phyloP scores from a whole-genome alignment of 805 yeast species.

The Phaffomyces thermotolerans region DNA sequence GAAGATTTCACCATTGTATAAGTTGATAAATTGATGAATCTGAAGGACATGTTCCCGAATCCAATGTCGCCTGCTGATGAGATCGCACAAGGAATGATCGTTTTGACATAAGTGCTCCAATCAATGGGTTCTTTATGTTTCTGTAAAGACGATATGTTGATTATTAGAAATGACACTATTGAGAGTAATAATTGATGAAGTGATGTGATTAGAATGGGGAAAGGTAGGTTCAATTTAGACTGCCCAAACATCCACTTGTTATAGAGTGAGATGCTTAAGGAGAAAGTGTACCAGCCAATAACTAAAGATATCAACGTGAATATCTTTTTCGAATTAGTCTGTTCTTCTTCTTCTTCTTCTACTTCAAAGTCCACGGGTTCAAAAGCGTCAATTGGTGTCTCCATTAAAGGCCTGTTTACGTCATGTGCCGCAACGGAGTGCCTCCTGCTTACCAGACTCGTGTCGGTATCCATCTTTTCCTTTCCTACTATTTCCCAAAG shows the following conservation, averaged over 20 bases:
- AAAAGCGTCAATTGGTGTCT: neutral
- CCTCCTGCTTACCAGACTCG: neutral
- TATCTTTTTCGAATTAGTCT: neutral
- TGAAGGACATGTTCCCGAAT: constrained; percentile 75
- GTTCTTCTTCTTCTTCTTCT: too few species aligned
- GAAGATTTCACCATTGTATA: constrained; percentile 93
- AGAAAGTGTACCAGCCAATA: constrained; percentile 63
- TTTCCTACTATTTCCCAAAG: too few species aligned
- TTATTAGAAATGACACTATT: constrained; percentile 29
- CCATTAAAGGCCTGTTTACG: neutral
- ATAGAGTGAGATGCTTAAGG: constrained; percentile 66
- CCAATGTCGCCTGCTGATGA: constrained; percentile 95
- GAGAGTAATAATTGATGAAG: constrained; percentile 78
- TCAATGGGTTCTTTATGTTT: constrained; percentile 12
- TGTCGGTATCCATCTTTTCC: neutral
- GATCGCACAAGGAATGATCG: constrained; percentile 74
- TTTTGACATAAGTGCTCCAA: constrained; percentile 37
- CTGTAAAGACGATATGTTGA: constrained; percentile 8
- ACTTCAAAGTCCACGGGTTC: too few species aligned
- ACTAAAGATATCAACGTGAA: constrained; percentile 11
- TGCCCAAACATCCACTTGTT: constrained; percentile 96
- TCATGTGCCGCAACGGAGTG: neutral
- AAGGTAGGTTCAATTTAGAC: constrained; percentile 65
- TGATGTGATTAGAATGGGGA: constrained; percentile 79
- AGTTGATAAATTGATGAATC: constrained; percentile 70